phyloP scores from a whole-genome alignment of 192 early-diverging fungal species.

The Allomyces macrogynus region DNA sequence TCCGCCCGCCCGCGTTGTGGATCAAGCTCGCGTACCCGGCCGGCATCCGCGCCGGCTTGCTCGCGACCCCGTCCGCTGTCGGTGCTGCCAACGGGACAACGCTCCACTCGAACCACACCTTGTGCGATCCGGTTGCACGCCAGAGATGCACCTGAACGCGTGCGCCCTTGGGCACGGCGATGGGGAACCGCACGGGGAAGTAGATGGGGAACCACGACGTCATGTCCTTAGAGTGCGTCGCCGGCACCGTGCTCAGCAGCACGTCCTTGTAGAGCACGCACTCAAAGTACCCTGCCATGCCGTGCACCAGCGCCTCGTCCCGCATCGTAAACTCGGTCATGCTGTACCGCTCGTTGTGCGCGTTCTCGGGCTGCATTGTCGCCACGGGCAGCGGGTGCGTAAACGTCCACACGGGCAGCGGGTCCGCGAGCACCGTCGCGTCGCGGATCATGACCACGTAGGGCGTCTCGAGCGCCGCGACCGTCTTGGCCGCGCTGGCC shows the following conservation, averaged over 20 bases:
- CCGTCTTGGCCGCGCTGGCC: slow-evolving; percentile 43
- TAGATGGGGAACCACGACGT: slow-evolving; percentile 97
- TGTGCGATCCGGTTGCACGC: slow-evolving; percentile 50
- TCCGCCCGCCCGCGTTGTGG: slow-evolving; percentile 50
- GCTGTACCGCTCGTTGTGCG: slow-evolving; percentile 50
- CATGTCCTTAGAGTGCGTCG: slow-evolving; percentile 78
- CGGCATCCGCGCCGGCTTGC: slow-evolving; percentile 3
- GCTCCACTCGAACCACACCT: slow-evolving; percentile 97
- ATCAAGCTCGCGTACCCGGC: slow-evolving; percentile 16
- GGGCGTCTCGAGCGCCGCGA: slow-evolving; percentile 62
- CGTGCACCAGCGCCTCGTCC: slow-evolving; percentile 54
- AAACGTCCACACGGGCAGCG: slow-evolving; percentile 62
- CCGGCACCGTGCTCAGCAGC: slow-evolving; percentile 55
- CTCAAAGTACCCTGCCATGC: slow-evolving; percentile 94
- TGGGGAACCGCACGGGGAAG: slow-evolving; percentile 62
- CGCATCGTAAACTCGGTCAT: slow-evolving; percentile 29
- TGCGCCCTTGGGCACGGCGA: slow-evolving; percentile 39
- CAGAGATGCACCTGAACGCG: slow-evolving; percentile 58
- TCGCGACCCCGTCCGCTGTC: neutral
- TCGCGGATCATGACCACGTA: slow-evolving; percentile 94
- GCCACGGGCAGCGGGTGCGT: slow-evolving; percentile 39
- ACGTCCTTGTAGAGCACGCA: slow-evolving; percentile 70
- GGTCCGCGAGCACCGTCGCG: slow-evolving; percentile 39
- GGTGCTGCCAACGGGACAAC: slow-evolving; percentile 16
- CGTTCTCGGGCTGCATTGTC: slow-evolving; percentile 15